These are phyloP conservation scores for Globisporangium viniferum DNA, from an alignment of 352 stramenopile genomes.

Conservation along the genomic window DNA sequence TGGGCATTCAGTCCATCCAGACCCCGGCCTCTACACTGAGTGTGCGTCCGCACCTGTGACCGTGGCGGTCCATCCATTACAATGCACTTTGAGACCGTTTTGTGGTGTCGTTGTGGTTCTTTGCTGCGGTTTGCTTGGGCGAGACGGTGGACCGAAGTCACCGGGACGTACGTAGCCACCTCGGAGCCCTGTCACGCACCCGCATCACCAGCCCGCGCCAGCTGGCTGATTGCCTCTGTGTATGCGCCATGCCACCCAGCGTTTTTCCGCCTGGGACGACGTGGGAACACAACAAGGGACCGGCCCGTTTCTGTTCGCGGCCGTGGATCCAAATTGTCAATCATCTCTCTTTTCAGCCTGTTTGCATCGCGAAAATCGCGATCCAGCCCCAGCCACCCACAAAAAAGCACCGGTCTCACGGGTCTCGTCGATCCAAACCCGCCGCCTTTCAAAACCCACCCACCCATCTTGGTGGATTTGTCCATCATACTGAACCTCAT, in stretches of 20 bases:
- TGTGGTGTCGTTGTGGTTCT: not conserved
- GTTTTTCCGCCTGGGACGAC: not conserved
- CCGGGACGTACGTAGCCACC: constrained; percentile 7
- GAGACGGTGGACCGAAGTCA: constrained; percentile 6
- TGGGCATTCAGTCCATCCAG: not conserved
- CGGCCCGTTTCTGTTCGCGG: not conserved
- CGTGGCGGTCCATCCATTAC: not conserved
- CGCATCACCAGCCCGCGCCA: not conserved
- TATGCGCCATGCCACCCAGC: constrained; percentile 17
- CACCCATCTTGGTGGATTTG: constrained; percentile 6
- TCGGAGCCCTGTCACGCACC: not conserved
- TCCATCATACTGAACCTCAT: not conserved
- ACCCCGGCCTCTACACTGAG: not conserved
- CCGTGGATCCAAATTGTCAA: constrained; percentile 5
- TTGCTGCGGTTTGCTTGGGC: not conserved
- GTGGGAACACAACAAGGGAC: not conserved
- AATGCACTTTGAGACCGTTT: not conserved
- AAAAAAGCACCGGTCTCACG: not conserved
- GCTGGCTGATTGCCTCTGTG: not conserved
- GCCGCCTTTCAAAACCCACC: not conserved
- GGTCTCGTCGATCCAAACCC: not conserved
- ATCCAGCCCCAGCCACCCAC: constrained; percentile 1
- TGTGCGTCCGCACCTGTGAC: not conserved
- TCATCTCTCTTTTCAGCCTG: not conserved
- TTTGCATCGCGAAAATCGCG: not conserved